Percentiles rank a stretch among this genome's conserved stretches.
Evolutionary conservation across 192 early-diverging fungal genomes (phyloP).

Genomic region (Linnemannia exigua): DNA sequence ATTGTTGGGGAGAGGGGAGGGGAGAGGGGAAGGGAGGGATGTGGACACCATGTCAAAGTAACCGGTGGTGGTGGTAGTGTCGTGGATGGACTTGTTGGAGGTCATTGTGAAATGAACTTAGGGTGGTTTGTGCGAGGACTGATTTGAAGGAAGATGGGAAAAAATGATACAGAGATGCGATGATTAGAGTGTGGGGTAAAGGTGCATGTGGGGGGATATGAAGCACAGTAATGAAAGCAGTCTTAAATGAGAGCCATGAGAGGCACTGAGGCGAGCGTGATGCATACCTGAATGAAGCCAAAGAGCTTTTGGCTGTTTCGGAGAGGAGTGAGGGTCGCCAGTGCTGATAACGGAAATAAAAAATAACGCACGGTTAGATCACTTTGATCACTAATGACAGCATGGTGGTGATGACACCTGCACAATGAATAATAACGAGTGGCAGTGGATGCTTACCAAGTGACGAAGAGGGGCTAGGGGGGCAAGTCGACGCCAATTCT

Average conservation of each 20-base stretch:
- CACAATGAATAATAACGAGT: background rate
- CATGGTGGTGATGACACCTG: background rate
- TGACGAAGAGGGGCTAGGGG: slow-evolving; percentile 23
- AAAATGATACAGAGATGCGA: background rate
- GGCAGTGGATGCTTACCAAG: slow-evolving; percentile 10
- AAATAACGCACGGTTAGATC: background rate
- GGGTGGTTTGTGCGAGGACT: slow-evolving; percentile 44
- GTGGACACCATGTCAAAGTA: slow-evolving; percentile 18
- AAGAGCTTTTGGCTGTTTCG: slow-evolving; percentile 17
- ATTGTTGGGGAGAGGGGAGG: slow-evolving; percentile 9
- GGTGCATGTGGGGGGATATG: too few species aligned
- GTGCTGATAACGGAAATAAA: slow-evolving; percentile 1
- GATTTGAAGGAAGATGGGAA: background rate
- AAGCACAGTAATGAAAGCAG: too few species aligned
- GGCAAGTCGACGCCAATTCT: slow-evolving; percentile 55
- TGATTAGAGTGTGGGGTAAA: background rate
- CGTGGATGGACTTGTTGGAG: slow-evolving; percentile 26
- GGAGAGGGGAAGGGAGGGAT: slow-evolving; percentile 17
- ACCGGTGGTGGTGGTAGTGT: slow-evolving; percentile 4
- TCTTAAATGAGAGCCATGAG: background rate
- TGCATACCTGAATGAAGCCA: slow-evolving; percentile 7
- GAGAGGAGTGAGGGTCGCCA: slow-evolving; percentile 26
- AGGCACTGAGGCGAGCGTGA: background rate
- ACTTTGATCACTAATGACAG: background rate
- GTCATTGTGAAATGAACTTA: slow-evolving; percentile 26